Base-by-base conservation (phyloP, 148 eudicot genomes). In the Cornus florida region DNA sequence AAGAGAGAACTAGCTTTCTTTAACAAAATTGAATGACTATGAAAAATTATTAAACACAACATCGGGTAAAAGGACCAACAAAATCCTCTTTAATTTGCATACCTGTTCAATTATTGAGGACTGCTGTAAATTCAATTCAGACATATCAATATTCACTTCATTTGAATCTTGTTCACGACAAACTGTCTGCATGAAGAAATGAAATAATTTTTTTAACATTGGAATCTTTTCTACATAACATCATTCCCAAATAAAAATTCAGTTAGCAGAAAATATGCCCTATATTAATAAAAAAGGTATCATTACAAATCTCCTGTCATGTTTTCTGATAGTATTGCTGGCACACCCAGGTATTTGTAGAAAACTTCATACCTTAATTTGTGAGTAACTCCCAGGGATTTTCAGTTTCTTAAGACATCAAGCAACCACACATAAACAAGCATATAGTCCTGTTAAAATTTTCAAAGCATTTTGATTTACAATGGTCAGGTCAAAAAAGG, bases 111-210 rank as follows among this genome's bases (percentile, higher is more conserved):
- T 73, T 39, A 20, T 31, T 50, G 80, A 70, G 32, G 81, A 76
- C 1, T 85, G 71, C 69, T 67, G 76, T 23, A 73, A 75, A n/a
- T 65, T 82, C 48, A 85, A 70, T 70, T 85, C 88, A 41, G 88
- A 79, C 19, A 85, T 85, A 67, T 85, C 88, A 14, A 85, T 85
- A 31, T 82, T 80, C 70, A 72, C 88, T 75, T 82, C 84, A 68
- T 77, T 62, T 28, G 85, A 72, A 72, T 79, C 80, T 46, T 82
- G 83, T 70, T 82, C 88, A 43, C 43, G 81, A 56, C 83, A 79
- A 76, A 85, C 85, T 22, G 77, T 57, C 88, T 85, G 81, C 73
- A 79, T 53, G 20, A 72, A 70, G 0, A 57, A 19, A 24, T 23
- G 23, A 39, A 71, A 14, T 23, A 69, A 16, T 33, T 14, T 16